phyloP scores from a whole-genome alignment of 2,329 filamentous ascomycete genomes.

The Trichoderma asperellum region DNA sequence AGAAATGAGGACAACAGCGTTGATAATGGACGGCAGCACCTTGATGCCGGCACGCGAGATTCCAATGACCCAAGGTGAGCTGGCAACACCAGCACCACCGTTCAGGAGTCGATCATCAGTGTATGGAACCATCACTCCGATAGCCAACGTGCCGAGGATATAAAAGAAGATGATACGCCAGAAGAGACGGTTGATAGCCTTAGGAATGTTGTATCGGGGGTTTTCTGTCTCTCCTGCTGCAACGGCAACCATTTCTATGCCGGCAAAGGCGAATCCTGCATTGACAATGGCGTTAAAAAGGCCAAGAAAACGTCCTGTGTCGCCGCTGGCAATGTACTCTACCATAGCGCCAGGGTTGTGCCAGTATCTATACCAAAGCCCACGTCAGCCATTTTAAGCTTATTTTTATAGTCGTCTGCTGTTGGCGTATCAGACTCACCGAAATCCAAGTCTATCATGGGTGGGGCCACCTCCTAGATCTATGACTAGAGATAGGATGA shows the following conservation, averaged over 20 bases:
- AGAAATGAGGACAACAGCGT: conserved; percentile 64
- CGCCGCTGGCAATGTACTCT: conserved; percentile 47
- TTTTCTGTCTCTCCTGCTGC: conserved; percentile 64
- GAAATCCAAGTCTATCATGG: conserved; percentile 65
- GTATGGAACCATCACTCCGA: conserved; percentile 58
- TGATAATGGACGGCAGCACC: conserved; percentile 58
- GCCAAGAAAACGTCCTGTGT: conserved; percentile 64
- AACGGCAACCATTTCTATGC: conserved; percentile 67
- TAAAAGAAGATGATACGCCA: conserved; percentile 74
- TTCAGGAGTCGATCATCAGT: conserved; percentile 52
- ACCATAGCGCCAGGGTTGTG: conserved; percentile 41
- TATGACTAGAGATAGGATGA: conserved; percentile 66
- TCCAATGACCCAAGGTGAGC: conserved; percentile 65
- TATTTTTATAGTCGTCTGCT: neutral
- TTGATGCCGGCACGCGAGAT: conserved; percentile 57
- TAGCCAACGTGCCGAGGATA: conserved; percentile 64
- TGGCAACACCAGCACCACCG: conserved; percentile 57
- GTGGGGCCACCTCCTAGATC: conserved; percentile 71
- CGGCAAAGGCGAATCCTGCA: conserved; percentile 69
- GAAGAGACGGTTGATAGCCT: conserved; percentile 73
- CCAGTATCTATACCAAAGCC: conserved; percentile 50
- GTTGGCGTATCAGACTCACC: neutral
- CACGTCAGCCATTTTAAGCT: neutral
- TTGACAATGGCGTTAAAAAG: conserved; percentile 62
- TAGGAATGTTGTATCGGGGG: conserved; percentile 66